These are phyloP conservation scores for Endoconidiophora laricicola DNA, from an alignment of 2,329 filamentous ascomycete species.

Conservation along the genomic window DNA sequence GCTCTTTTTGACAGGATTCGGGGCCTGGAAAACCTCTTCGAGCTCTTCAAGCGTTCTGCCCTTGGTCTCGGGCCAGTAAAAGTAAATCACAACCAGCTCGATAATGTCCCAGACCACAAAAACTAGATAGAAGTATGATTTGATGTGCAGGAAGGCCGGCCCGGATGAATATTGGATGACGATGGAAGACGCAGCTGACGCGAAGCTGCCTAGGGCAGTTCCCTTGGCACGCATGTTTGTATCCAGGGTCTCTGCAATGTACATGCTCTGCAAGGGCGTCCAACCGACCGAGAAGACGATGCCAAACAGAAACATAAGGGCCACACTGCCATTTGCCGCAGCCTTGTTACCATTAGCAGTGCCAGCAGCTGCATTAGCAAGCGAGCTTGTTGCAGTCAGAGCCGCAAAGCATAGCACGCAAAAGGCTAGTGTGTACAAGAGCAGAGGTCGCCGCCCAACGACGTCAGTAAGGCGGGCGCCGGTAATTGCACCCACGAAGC, in stretches of 20 bases:
- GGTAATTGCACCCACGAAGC: constrained; percentile 31
- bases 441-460: constrained; percentile 38
- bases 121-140: constrained; percentile 29
- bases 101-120: constrained; percentile 30
- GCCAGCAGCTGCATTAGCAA: constrained; percentile 12
- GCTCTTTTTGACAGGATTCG: constrained; percentile 29
- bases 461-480: constrained; percentile 40
- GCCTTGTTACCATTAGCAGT: constrained; percentile 19
- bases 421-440: constrained; percentile 31
- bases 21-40: constrained; percentile 32
- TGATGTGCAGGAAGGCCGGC: constrained; percentile 26
- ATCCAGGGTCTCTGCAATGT: constrained; percentile 21
- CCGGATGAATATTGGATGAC: constrained; percentile 29
- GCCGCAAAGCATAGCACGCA: constrained; percentile 30
- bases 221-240: constrained; percentile 23
- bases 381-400: constrained; percentile 31
- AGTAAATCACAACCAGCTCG: constrained; percentile 28
- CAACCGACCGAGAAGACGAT: constrained; percentile 34
- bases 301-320: constrained; percentile 36
- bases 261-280: constrained; percentile 28
- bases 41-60: constrained; percentile 37
- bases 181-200: constrained; percentile 22
- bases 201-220: constrained; percentile 27
- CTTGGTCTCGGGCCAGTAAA: constrained; percentile 33
- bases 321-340: constrained; percentile 29